A percentile compares a stretch with the other conserved stretches of the same genome.
Conservation (phyloP, 2,329 filamentous ascomycete genomes). For the Metarhizium humberi region DNA sequence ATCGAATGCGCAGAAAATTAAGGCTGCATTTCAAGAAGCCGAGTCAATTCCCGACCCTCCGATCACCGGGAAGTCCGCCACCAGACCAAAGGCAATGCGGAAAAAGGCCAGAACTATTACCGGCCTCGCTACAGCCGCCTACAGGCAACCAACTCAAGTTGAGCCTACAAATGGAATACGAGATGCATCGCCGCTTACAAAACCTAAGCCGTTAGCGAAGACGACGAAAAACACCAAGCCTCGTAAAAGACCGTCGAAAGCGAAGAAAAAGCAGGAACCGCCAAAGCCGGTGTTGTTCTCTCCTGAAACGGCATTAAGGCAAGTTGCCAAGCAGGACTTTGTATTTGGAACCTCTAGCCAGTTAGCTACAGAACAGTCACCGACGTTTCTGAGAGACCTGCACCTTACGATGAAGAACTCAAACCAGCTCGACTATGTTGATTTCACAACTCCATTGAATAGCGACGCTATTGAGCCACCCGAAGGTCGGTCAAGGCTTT, state of each 20-base stretch:
- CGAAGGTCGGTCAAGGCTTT: conserved; percentile 40
- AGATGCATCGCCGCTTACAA: neutral
- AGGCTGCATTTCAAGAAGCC: neutral
- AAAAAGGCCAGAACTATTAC: conserved; percentile 74
- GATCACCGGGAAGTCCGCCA: conserved; percentile 18
- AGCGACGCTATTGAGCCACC: conserved; percentile 26
- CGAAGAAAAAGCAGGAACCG: conserved; percentile 29
- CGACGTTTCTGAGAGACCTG: conserved; percentile 52
- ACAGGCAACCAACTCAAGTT: conserved; percentile 29
- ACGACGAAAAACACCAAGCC: conserved; percentile 19
- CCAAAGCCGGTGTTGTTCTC: conserved; percentile 52
- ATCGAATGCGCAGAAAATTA: neutral
- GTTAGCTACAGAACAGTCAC: conserved; percentile 63
- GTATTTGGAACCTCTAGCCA: conserved; percentile 84
- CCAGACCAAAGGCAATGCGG: conserved; percentile 45
- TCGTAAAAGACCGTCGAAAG: conserved; percentile 21
- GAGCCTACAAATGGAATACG: conserved; percentile 13
- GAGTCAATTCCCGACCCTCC: neutral
- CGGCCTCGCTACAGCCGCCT: conserved; percentile 64
- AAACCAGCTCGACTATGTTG: conserved; percentile 31
- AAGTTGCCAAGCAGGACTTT: conserved; percentile 62
- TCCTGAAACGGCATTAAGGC: conserved; percentile 56
- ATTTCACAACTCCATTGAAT: conserved; percentile 29
- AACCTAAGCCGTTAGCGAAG: neutral
- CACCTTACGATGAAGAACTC: conserved; percentile 53